Conservation (phyloP, 2,329 filamentous ascomycete species). For the Fusarium tjaetaba region DNA sequence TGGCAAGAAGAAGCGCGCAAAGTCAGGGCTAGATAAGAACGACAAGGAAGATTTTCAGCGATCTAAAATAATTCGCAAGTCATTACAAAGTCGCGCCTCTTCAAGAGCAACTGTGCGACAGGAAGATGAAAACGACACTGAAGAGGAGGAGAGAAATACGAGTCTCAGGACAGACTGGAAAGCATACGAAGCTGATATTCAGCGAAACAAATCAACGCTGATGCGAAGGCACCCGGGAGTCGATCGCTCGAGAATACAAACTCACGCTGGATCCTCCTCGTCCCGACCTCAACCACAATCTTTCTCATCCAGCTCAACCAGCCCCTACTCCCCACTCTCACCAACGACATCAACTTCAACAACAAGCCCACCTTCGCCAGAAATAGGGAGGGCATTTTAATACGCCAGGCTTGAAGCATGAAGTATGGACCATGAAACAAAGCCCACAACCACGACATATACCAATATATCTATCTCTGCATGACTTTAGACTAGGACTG, state of each 20-base stretch:
- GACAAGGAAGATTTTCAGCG: constrained; percentile 52
- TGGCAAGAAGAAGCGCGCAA: constrained; percentile 36
- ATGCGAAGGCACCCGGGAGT: constrained; percentile 46
- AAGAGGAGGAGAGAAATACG: constrained; percentile 31
- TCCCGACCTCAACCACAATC: constrained; percentile 19
- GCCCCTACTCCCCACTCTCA: constrained; percentile 22
- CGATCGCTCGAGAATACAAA: constrained; percentile 22
- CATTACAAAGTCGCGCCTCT: constrained; percentile 48
- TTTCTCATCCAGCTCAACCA: constrained; percentile 30
- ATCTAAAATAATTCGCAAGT: constrained; percentile 56
- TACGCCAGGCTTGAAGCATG: not conserved
- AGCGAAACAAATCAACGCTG: constrained; percentile 43
- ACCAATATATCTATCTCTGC: not conserved
- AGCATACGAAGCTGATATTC: constrained; percentile 51
- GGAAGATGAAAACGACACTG: constrained; percentile 26
- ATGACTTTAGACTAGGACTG: constrained; percentile 1
- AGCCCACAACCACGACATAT: constrained; percentile 3
- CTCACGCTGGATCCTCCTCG: constrained; percentile 21
- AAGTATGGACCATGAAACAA: not conserved
- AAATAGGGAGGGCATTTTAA: constrained; percentile 23
- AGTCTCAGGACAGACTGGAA: constrained; percentile 51
- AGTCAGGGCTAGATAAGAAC: constrained; percentile 15
- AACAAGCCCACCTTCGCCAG: constrained; percentile 15
- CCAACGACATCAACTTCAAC: constrained; percentile 20
- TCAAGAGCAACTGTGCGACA: constrained; percentile 25